Percentiles rank a stretch among this genome's conserved stretches.
These are phyloP conservation scores for Odonthalia washingtoniensis DNA, from an alignment of 31 red algal genomes.

Conservation along the genomic window DNA sequence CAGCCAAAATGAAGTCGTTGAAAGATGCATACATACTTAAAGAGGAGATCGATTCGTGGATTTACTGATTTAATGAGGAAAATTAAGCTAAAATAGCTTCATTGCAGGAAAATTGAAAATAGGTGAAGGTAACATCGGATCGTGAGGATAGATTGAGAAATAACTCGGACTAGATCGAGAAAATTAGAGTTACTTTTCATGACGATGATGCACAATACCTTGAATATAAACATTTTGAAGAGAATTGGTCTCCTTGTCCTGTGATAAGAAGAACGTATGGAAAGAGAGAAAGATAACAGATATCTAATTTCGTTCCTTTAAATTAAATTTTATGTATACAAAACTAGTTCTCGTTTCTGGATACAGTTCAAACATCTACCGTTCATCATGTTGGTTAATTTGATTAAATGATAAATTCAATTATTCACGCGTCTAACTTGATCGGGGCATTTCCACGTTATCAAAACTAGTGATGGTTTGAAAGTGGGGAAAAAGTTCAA, in stretches of 20 bases:
- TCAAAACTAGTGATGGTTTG: too few relatives aligned
- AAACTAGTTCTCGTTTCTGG: neutral
- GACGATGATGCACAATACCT: neutral
- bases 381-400: neutral
- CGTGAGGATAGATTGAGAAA: slow-evolving; percentile 2
- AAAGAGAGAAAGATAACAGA: neutral
- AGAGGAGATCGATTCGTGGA: neutral
- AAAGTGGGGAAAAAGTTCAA: too few relatives aligned
- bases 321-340: neutral
- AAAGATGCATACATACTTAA: neutral
- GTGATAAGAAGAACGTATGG: too few relatives aligned
- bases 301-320: neutral
- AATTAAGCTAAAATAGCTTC: slow-evolving; percentile 4
- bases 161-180: slow-evolving; percentile 13
- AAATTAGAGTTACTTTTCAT: slow-evolving; percentile 3
- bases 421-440: neutral
- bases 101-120: neutral
- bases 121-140: neutral
- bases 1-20: neutral
- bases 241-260: slow-evolving; percentile 12
- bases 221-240: slow-evolving; percentile 22
- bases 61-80: neutral
- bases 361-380: too few relatives aligned
- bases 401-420: too few relatives aligned
- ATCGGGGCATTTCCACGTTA: too few relatives aligned